Base-by-base conservation (phyloP, 2,329 filamentous ascomycete genomes). In the Colletotrichum musicola region DNA sequence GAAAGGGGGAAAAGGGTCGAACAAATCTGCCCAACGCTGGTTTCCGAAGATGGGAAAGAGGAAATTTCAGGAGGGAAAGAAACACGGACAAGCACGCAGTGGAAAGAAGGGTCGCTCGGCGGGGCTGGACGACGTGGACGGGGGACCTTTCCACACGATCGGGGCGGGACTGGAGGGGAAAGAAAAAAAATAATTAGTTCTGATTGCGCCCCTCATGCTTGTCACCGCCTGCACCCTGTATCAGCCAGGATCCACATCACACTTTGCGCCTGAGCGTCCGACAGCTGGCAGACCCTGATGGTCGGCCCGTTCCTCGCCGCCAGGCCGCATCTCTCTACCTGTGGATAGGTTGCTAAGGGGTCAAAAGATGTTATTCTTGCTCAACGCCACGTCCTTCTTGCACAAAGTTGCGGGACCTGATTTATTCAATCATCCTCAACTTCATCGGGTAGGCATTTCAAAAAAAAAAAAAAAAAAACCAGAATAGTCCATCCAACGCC, bases 181-280 rank as follows among this genome's bases (percentile, higher is more conserved):
- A 49, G 30, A 14, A 20, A 44, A 59, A 30, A 64, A 69, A 65
- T 4, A 65, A 60, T 44, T 46, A 59, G 59, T 53, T 44, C 62
- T 64, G 65, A 68, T 68, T 68, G 50, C 65, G 62, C 62, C 55
- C 42, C 56, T 49, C 61, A 65, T 68, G 65, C 62, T 30, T 58
- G 66, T 66, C 66, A 69, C 66, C 66, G 62, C 66, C 66, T 69
- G 66, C 61, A 68, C 65, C 61, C 62, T 69, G 66, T 44, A 69
- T 56, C 56, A 42, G 50, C 22, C 27, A 12, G 25, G 10, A 12
- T 42, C 50, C 66, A 55, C 22, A 40, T 55, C 62, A 55, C 50
- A 61, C 44, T 66, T 51, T 61, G 35, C 25, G 50, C 55, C 42
- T 51, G 18, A 65, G 18, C 16, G 42, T 44, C 12, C n/a, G 50